Evolutionary conservation across 257 asterid genomes (phyloP), one percentile per base, ranked within the genome.

Genomic region (Ballota nigra): DNA sequence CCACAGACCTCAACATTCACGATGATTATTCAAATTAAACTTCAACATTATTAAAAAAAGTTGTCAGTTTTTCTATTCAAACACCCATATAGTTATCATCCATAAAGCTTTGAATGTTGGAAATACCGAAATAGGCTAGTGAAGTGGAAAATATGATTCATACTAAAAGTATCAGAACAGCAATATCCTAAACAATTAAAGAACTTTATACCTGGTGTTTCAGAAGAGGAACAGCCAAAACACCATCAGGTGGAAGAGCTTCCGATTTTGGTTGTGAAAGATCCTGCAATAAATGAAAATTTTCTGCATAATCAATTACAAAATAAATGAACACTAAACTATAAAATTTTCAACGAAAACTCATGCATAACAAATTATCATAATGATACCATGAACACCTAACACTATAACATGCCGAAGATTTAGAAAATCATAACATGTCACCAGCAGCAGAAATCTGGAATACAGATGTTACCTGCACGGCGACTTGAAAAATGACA

Each of bases 231-330:
- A 88, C 93, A 13, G 94, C 88, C 83, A 91, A 71, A 73, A 75
- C 62, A 65, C 97, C 97, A 73, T 86, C 97, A 20, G 96, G 94
- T 8, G 96, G 94, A 71, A 70, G 63, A 56, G 92, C 88, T 85
- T 91, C 97, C 53, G 81, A 73, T 71, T 68, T 86, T 78, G 93
- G 92, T 78, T 83, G 96, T 12, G 86, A 84, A 79, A 88, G 82
- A 74, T 77, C 82, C 82, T 81, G 75, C 69, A 51, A 63, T 29
- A 59, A 49, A 65, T n/a, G 75, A 8, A 23, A 26, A 64, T 43
- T 61, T 59, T 63, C 58, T 40, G 40, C 68, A 19, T 33, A 16
- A 29, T 63, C 52, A 80, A 58, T 36, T 47, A 23, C 68, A 18
- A 36, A 68, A 68, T 6, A 51, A 18, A 69, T 6, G 34, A 22